These are phyloP conservation scores for Backusella macrospora DNA, from an alignment of 192 early-diverging fungal genomes.

Conservation along the genomic window DNA sequence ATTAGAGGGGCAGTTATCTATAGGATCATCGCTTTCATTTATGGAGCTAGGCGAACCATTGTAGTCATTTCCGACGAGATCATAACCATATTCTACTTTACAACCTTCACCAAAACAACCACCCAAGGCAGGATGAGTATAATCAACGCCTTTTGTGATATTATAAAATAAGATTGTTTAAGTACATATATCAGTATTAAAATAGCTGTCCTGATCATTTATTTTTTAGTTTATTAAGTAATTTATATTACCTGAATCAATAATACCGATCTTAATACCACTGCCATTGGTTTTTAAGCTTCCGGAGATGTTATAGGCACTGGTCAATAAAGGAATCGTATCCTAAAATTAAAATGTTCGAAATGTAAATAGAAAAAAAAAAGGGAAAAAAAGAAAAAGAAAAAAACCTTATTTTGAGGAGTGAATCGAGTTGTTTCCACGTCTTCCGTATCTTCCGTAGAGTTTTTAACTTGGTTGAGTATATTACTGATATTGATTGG, in stretches of 20 bases:
- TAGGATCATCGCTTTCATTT: conserved; percentile 48
- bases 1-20: conserved; percentile 47
- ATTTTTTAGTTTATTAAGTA: neutral
- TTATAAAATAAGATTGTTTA: neutral
- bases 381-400: neutral
- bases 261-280: conserved; percentile 66
- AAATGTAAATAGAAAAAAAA: neutral
- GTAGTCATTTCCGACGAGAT: conserved; percentile 66
- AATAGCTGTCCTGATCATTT: neutral
- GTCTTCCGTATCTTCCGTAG: neutral
- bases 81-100: conserved; percentile 61
- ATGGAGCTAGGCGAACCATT: conserved; percentile 33
- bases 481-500: neutral
- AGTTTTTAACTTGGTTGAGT: neutral
- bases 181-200: neutral
- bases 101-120: conserved; percentile 63
- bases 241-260: conserved; percentile 58
- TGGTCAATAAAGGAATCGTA: conserved; percentile 50
- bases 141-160: conserved; percentile 48
- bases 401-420: conserved; percentile 13
- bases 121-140: conserved; percentile 65
- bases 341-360: conserved; percentile 20
- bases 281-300: conserved; percentile 54
- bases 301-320: conserved; percentile 48
- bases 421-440: neutral